A percentile compares a stretch with the other conserved stretches of the same genome.
These are phyloP conservation scores for Leccinum broughii DNA, from an alignment of 768 basidiomycete species.

Conservation along the genomic window DNA sequence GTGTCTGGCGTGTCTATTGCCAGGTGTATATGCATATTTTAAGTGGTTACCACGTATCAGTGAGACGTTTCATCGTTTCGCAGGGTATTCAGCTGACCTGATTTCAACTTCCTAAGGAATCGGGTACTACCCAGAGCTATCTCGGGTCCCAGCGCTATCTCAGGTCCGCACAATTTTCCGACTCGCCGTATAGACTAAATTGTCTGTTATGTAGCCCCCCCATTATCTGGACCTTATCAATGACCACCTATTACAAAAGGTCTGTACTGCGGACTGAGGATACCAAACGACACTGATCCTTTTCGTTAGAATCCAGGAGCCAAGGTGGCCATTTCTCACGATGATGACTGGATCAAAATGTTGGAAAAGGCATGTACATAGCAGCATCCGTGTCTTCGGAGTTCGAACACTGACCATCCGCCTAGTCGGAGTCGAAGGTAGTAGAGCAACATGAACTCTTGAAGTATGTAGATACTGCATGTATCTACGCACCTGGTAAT, in stretches of 20 bases:
- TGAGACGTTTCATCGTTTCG: not conserved
- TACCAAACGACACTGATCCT: not conserved
- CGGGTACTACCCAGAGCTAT: not conserved
- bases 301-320: not conserved
- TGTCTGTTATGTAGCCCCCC: not conserved
- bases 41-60: not conserved
- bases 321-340: constrained; percentile 10
- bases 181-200: not conserved
- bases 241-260: constrained; percentile 9
- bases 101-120: not conserved
- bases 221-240: constrained; percentile 15
- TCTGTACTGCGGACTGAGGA: not conserved
- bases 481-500: not conserved
- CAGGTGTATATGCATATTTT: no score
- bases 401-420: not conserved
- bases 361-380: not conserved
- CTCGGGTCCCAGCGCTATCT: not conserved
- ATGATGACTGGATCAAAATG: constrained; percentile 15
- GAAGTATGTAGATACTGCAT: not conserved
- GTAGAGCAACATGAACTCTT: not conserved
- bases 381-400: no score
- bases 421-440: not conserved
- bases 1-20: not conserved
- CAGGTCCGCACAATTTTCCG: not conserved
- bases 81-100: not conserved